Evolutionary conservation across 164 flowering plant genomes (phyloP), one percentile per base, ranked within the genome.

Genomic region (Kalanchoe fedtschenkoi): DNA sequence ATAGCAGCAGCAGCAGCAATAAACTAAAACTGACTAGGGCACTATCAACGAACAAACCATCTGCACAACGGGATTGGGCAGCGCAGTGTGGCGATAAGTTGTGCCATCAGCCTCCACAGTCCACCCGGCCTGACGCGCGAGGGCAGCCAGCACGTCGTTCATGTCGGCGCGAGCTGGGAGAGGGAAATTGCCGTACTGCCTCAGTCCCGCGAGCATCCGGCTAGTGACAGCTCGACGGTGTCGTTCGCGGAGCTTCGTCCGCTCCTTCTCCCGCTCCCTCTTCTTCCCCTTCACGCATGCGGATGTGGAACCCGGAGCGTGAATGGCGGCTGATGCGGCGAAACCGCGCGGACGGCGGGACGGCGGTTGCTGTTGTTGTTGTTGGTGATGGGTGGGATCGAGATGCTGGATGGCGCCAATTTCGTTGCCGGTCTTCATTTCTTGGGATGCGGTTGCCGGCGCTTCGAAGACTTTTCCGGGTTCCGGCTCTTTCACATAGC

Each of bases 91-190:
- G 7, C 91, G 74, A 58, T 80, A 83, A 2, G 88, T 82, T 58
- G 84, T 86, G 62, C 92, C 85, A 34, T 86, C 88, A 14, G 84
- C 55, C 46, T 86, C 92, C 33, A 86, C 92, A 30, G 77, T 76
- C 92, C 92, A 83, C n/a, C 92, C 87, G 17, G 92, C 92, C 69
- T 86, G 84, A 8, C 88, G 83, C 0, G 92, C 92, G 1, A 83
- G 75, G 10, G 88, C 87, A 3, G 88, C 87, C 22, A 86, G 80
- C 13, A 86, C 92, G 21, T 86, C 88, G 53, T 86, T 86, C 88
- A 86, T 83, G 72, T 86, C 92, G 1, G 92, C 88, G 16, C 88
- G 79, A 3, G 88, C 88, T 0, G 88, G 92, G 34, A 86, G 78
- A 9, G 88, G 82, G 67, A 83, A 86, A 62, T 83, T 86, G 6